Evolutionary conservation across 306 rosid species (phyloP), one percentile per base, ranked within the genome.

Genomic region (Vigna mungo): DNA sequence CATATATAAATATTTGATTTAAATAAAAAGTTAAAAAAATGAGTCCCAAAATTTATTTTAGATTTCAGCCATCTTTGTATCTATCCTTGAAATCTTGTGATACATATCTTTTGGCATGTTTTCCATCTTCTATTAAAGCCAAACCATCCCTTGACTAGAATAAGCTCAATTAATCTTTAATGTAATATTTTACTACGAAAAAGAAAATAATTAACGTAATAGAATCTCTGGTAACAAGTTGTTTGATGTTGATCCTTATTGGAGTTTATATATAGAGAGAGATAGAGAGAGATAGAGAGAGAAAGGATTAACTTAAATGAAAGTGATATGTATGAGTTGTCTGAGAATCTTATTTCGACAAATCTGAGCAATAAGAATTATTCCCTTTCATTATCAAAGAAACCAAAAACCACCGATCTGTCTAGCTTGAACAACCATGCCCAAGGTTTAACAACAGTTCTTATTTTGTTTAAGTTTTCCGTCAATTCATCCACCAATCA

Each of bases 221-320:
- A 61, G 67, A 61, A 62, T 62, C 7, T 62, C 14, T 62, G 48
- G 46, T 32, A 32, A 62, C 27, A 62, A 62, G 68, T 62, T 62
- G 23, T 61, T 30, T 0, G 67, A 61, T 16, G 67, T 32, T 61
- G 44, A 61, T 61, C 67, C 67, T 34, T 34, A 5, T 34, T 3
- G 4, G 34, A 3, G 34, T 30, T 30, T 30, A 30, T 30, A 4
- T 30, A 30, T 0, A 30, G 34, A 30, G 34, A 30, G 34, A 32
- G 4, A 30, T 4, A 30, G 34, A 30, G 34, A 30, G 34, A 30
- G 34, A 32, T 0, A 32, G 36, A 34, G 37, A 34, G 37, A 34
- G 37, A 34, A 9, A 4, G 8, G 9, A 25, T 25, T 13, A 25
- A 20, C 66, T 30, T 30, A 30, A 30, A 41, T 60, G 43, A 60